Conservation (phyloP, 2,329 filamentous ascomycete genomes). For the Fusarium brachygibbosum region DNA sequence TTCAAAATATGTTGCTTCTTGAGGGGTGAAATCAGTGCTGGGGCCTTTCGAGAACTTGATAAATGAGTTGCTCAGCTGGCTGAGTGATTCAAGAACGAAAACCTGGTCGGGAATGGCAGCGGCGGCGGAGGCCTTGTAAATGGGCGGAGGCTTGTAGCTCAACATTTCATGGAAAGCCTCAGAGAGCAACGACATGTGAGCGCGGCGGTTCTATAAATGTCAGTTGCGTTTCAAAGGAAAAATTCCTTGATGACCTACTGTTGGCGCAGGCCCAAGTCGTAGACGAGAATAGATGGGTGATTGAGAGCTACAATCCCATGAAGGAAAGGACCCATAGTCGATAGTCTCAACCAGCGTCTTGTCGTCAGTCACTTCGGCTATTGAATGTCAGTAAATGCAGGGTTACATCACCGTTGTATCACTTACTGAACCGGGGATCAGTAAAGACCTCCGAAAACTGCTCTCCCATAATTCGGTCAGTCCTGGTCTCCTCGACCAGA, state of each 20-base stretch:
- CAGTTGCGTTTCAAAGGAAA: slow-evolving; percentile 11
- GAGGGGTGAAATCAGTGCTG: slow-evolving; percentile 54
- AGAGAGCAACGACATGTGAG: slow-evolving; percentile 62
- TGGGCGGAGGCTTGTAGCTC: slow-evolving; percentile 62
- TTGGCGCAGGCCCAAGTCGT: slow-evolving; percentile 64
- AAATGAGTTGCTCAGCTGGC: slow-evolving; percentile 59
- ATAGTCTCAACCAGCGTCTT: slow-evolving; percentile 59
- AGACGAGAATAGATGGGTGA: slow-evolving; percentile 60
- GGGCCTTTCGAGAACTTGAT: slow-evolving; percentile 55
- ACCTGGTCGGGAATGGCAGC: slow-evolving; percentile 58
- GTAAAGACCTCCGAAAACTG: slow-evolving; percentile 59
- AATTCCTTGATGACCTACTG: slow-evolving; percentile 55
- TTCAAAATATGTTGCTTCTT: slow-evolving; percentile 62
- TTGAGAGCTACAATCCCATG: slow-evolving; percentile 57
- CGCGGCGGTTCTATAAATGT: slow-evolving; percentile 60
- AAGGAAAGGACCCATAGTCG: slow-evolving; percentile 67
- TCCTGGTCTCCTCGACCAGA: slow-evolving; percentile 64
- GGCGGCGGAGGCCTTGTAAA: slow-evolving; percentile 62
- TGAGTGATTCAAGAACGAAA: slow-evolving; percentile 60
- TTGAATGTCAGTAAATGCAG: slow-evolving; percentile 24
- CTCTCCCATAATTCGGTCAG: slow-evolving; percentile 59
- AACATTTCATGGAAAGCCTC: slow-evolving; percentile 68
- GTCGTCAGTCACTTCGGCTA: slow-evolving; percentile 60
- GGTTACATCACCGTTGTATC: accelerated
- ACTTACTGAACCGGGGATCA: slow-evolving; percentile 63